Conservation (phyloP, 2,329 filamentous ascomycete genomes). For the Lecanicillium sp. region DNA sequence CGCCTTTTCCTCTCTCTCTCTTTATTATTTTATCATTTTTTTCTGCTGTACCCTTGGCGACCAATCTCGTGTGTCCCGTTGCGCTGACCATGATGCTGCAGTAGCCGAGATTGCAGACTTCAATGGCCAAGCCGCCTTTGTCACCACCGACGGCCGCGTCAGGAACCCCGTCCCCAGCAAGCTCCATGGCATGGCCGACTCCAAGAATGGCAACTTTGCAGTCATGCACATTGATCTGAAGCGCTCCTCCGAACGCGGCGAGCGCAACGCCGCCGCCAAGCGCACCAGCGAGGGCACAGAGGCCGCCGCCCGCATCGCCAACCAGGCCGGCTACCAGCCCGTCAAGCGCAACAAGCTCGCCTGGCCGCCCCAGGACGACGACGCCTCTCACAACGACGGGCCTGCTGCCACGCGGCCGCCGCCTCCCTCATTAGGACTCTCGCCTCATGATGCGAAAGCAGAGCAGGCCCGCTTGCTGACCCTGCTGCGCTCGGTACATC, state of each 20-base stretch:
- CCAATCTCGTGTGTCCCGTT: not conserved
- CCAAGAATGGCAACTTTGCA: slow-evolving; percentile 52
- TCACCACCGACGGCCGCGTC: slow-evolving; percentile 22
- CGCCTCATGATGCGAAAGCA: slow-evolving; percentile 42
- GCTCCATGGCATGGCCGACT: slow-evolving; percentile 49
- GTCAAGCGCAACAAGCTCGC: slow-evolving; percentile 34
- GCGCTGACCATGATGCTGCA: slow-evolving; percentile 1
- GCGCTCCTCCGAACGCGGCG: slow-evolving; percentile 34
- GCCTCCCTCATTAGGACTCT: slow-evolving; percentile 3
- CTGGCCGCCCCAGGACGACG: slow-evolving; percentile 19
- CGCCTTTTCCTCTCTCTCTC: not conserved
- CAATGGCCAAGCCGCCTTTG: slow-evolving; percentile 9
- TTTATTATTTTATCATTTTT: not conserved
- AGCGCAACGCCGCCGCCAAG: slow-evolving; percentile 48
- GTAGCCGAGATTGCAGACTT: slow-evolving; percentile 10
- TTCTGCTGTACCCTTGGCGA: not conserved
- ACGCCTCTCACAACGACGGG: slow-evolving; percentile 8
- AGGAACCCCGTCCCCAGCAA: slow-evolving; percentile 55
- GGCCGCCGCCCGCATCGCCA: slow-evolving; percentile 48
- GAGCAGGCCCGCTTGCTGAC: slow-evolving; percentile 54
- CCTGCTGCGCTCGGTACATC: slow-evolving; percentile 47
- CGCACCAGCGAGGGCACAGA: slow-evolving; percentile 55
- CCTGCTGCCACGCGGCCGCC: too few relatives aligned
- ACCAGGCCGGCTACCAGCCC: slow-evolving; percentile 45
- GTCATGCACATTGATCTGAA: slow-evolving; percentile 54